Evolutionary conservation across 2,329 filamentous ascomycete genomes (phyloP).

Genomic region (Aureobasidium musti): DNA sequence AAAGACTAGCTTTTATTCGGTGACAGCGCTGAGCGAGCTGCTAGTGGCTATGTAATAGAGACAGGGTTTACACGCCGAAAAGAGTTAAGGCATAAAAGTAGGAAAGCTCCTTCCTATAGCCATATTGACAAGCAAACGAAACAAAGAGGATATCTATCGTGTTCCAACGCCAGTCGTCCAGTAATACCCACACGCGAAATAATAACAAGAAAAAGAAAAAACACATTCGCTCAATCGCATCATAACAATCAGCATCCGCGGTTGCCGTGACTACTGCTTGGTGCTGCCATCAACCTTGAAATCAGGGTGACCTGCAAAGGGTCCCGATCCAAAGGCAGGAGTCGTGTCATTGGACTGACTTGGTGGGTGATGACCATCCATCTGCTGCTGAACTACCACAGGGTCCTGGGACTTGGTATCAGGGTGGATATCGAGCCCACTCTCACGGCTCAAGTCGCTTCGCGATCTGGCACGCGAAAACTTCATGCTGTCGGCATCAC

Average conservation of each 20-base stretch:
- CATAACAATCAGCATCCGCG: background rate
- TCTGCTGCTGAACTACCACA: conserved; percentile 46
- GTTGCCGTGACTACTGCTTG: conserved; percentile 5
- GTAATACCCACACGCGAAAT: background rate
- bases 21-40: background rate
- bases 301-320: conserved; percentile 45
- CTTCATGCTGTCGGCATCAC: conserved; percentile 45
- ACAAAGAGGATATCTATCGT: conserved; percentile 23
- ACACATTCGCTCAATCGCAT: background rate
- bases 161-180: background rate
- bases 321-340: conserved; percentile 47
- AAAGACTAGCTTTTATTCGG: background rate
- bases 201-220: conserved; percentile 14
- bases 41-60: background rate
- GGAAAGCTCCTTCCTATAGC: background rate
- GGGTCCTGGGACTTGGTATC: conserved; percentile 53
- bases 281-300: conserved; percentile 1
- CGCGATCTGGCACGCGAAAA: conserved; percentile 40
- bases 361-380: conserved; percentile 43
- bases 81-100: background rate
- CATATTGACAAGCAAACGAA: background rate
- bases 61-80: background rate
- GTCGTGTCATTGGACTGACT: conserved; percentile 50
- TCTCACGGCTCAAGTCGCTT: conserved; percentile 37
- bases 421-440: conserved; percentile 53